Evolutionary conservation across 768 basidiomycete species (phyloP).

Genomic region (Wakefieldia striispora): DNA sequence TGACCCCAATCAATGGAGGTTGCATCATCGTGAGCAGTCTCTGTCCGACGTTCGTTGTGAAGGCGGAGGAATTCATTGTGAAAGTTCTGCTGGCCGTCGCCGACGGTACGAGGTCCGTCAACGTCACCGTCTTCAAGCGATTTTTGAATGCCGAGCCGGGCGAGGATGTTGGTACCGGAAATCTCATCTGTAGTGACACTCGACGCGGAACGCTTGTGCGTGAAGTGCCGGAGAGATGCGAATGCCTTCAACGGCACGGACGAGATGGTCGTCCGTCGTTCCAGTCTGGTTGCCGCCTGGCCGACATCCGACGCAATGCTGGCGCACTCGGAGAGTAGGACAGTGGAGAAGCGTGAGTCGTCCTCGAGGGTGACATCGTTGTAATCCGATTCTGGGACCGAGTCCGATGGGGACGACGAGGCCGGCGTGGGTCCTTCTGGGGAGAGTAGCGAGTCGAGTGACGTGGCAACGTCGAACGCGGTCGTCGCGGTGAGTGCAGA

Average conservation of each 20-base stretch:
- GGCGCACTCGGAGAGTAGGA: constrained; percentile 40
- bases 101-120: constrained; percentile 43
- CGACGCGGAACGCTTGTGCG: constrained; percentile 66
- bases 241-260: constrained; percentile 19
- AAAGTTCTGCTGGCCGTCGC: constrained; percentile 67
- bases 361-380: constrained; percentile 56
- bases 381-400: constrained; percentile 58
- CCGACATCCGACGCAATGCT: constrained; percentile 32
- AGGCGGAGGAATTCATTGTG: constrained; percentile 75
- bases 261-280: constrained; percentile 32
- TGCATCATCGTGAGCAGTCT: constrained; percentile 38
- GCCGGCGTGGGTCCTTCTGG: constrained; percentile 38
- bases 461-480: constrained; percentile 16
- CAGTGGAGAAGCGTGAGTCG: constrained; percentile 49
- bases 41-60: constrained; percentile 52
- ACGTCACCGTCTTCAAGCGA: constrained; percentile 38
- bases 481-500: constrained; percentile 7
- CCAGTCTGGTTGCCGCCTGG: constrained; percentile 19
- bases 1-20: constrained; percentile 77
- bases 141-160: constrained; percentile 50
- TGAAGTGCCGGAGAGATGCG: constrained; percentile 24
- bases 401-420: constrained; percentile 35
- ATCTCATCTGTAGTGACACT: constrained; percentile 47
- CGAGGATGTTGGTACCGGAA: constrained; percentile 47
- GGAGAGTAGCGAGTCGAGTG: constrained; percentile 51